Evolutionary conservation across 345 rosid species (phyloP), one percentile per base, ranked within the genome.

Genomic region (Clarkia xantiana): DNA sequence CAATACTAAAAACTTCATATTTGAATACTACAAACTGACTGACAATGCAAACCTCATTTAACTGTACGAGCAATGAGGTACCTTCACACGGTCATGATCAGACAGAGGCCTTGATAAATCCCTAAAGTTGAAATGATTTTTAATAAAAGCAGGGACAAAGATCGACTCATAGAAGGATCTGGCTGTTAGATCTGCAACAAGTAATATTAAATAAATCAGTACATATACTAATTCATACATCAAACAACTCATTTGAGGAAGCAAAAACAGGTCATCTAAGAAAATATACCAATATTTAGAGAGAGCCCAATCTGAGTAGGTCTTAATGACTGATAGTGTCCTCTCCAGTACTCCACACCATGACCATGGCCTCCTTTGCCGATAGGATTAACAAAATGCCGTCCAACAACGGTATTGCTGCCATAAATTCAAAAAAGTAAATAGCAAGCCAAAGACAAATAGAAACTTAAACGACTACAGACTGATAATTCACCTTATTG

Each of bases 261-360:
- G 29, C 12, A 2, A 22, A 2, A 47, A 3, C 3, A 39, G 1
- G 18, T 38, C 2, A 16, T 16, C 2, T 29, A 7, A 3, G 25
- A 9, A 29, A 2, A 7, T 23, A 25, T 66, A 89, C 97, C 95
- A 12, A 77, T 67, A 53, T 85, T 89, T 0, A 85, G 71, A 0
- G 97, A 82, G 3, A 85, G 57, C 0, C 95, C 97, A 76, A 82
- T 72, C 62, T 89, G 95, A 2, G 87, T 74, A 11, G 78, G 76
- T 11, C 95, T 70, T 0, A 85, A 70, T 44, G 84, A 76, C 52
- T 85, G 97, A 48, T 75, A 85, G 7, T 56, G 80, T 0, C 97
- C 94, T 11, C 74, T 54, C 87, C 90, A 85, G 38, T 59, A 89
- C 19, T 78, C 73, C 0, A 80, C 16, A 16, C 95, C 95, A 36